Evolutionary conservation across 495 filamentous ascomycete genomes (phyloP).

Genomic region (Hypoxylon subgilvum): DNA sequence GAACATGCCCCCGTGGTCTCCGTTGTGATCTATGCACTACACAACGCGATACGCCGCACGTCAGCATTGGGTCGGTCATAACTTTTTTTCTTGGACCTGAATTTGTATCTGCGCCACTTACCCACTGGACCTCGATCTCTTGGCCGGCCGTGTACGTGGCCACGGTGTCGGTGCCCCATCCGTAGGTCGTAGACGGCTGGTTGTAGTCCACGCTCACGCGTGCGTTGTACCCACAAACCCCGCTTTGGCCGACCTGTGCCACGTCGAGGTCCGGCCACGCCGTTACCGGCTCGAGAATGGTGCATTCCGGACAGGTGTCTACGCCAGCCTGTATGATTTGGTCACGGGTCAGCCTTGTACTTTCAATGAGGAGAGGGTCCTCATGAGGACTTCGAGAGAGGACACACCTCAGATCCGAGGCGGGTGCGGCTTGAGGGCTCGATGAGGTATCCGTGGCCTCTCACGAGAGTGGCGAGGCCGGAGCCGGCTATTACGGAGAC

Average conservation of each 20-base stretch:
- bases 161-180: slow-evolving; percentile 55
- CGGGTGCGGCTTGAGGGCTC: slow-evolving; percentile 55
- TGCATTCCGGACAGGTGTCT: slow-evolving; percentile 62
- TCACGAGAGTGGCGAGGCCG: slow-evolving; percentile 29
- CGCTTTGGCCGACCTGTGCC: slow-evolving; percentile 57
- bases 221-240: slow-evolving; percentile 63
- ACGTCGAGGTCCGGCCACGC: slow-evolving; percentile 58
- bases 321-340: slow-evolving; percentile 50
- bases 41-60: no score
- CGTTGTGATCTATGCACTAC: slow-evolving; percentile 66
- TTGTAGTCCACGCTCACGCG: slow-evolving; percentile 64
- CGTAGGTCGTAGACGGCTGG: slow-evolving; percentile 39
- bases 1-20: slow-evolving; percentile 67
- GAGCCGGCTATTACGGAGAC: slow-evolving; percentile 12
- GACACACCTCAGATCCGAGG: slow-evolving; percentile 53
- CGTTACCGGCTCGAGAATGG: slow-evolving; percentile 61
- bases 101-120: no score
- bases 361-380: no score
- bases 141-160: slow-evolving; percentile 56
- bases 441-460: slow-evolving; percentile 57
- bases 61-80: no score
- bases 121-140: slow-evolving; percentile 58
- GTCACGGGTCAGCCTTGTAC: slow-evolving; percentile 5
- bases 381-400: no score
- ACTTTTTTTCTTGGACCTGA: no score